Conservation (phyloP, 305 asterid genomes). For the Fraxinus latifolia region DNA sequence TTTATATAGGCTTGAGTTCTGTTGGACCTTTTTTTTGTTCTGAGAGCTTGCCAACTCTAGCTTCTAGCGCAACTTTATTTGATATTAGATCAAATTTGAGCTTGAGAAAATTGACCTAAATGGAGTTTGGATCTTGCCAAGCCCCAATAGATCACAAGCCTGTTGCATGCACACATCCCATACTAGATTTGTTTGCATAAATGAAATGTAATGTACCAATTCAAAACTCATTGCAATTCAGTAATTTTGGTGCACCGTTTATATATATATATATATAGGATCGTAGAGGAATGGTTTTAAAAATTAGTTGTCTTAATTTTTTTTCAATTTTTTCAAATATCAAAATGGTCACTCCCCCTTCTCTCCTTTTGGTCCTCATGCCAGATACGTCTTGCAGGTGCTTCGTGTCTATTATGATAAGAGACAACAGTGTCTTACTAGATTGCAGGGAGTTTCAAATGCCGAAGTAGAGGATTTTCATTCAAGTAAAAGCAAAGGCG, state of each 20-base stretch:
- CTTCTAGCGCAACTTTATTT: not conserved
- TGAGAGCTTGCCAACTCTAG: not conserved
- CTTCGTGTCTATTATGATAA: conserved; percentile 71
- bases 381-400: conserved; percentile 51
- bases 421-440: conserved; percentile 47
- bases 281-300: not conserved
- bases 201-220: not conserved
- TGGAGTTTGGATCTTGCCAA: not conserved
- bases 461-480: conserved; percentile 36
- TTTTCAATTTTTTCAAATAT: not conserved
- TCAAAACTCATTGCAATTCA: not conserved
- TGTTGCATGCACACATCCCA: not conserved
- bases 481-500: conserved; percentile 29
- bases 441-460: conserved; percentile 42
- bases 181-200: not conserved
- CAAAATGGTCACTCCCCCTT: not conserved
- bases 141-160: not conserved
- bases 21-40: not conserved
- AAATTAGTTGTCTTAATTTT: not conserved
- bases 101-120: not conserved
- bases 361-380: not conserved
- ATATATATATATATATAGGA: not conserved
- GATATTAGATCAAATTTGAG: not conserved
- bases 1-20: no score
- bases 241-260: not conserved